Conservation (phyloP, 1,139 yeast species). For the Pichiaceae sp. region DNA sequence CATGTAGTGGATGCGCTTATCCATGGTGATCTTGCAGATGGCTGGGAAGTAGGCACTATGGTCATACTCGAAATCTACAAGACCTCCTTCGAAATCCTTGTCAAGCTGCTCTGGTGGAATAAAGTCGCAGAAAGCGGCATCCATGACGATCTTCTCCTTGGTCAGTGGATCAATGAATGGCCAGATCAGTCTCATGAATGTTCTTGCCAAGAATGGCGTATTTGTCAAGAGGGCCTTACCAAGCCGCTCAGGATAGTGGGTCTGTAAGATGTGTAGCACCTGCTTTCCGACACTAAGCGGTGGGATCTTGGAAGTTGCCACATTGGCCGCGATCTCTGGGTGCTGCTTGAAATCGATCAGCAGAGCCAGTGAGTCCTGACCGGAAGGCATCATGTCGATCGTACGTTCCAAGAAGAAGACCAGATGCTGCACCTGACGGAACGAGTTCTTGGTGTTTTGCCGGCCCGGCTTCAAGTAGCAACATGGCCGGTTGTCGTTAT, state of each 20-base stretch:
- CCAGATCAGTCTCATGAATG: conserved; percentile 79
- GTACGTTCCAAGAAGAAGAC: conserved; percentile 88
- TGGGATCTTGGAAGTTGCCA: conserved; percentile 61
- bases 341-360: conserved; percentile 82
- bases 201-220: conserved; percentile 88
- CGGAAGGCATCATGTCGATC: conserved; percentile 90
- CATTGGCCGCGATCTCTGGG: conserved; percentile 37
- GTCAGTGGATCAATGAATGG: conserved; percentile 96
- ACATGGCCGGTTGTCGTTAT: conserved; percentile 83
- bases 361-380: conserved; percentile 86
- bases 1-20: conserved; percentile 34
- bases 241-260: conserved; percentile 91
- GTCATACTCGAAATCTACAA: conserved; percentile 57
- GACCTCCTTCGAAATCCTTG: conserved; percentile 67
- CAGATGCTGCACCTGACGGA: conserved; percentile 84
- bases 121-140: conserved; percentile 76
- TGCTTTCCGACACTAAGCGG: conserved; percentile 75
- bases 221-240: conserved; percentile 88
- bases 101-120: conserved; percentile 80
- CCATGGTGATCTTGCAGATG: conserved; percentile 35
- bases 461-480: conserved; percentile 84
- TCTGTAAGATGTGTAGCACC: conserved; percentile 79
- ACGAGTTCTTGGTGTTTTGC: conserved; percentile 83
- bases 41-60: conserved; percentile 46
- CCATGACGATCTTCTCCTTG: conserved; percentile 82